These are phyloP conservation scores for Megacollybia marginata DNA, from an alignment of 768 basidiomycete species.

Conservation along the genomic window DNA sequence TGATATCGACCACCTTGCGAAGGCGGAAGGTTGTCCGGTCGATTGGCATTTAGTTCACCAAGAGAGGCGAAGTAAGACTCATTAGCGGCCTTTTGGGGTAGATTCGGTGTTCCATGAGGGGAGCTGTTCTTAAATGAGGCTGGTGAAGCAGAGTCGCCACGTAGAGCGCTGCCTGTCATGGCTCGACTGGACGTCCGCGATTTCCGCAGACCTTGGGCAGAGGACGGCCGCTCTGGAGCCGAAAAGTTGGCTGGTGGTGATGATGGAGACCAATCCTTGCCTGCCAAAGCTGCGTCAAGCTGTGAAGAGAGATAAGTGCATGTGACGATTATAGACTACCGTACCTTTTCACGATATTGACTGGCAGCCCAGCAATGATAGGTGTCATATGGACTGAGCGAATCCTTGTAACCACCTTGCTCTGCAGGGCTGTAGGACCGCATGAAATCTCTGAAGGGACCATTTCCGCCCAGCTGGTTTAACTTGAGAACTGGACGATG, in stretches of 20 bases:
- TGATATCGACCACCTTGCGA: constrained; percentile 91
- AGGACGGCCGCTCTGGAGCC: constrained; percentile 53
- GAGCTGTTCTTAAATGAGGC: constrained; percentile 39
- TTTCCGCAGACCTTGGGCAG: constrained; percentile 82
- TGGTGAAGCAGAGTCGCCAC: constrained; percentile 52
- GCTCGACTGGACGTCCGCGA: constrained; percentile 66
- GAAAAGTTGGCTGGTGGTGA: constrained; percentile 46
- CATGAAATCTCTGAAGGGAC: constrained; percentile 74
- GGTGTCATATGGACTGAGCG: constrained; percentile 58
- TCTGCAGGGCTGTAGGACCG: constrained; percentile 57
- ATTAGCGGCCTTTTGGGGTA: constrained; percentile 71
- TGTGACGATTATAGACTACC: neutral
- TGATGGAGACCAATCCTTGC: constrained; percentile 73
- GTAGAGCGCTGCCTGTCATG: constrained; percentile 34
- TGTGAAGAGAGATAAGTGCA: constrained; percentile 21
- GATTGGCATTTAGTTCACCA: constrained; percentile 72
- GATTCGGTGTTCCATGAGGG: constrained; percentile 36
- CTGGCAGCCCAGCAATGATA: constrained; percentile 93
- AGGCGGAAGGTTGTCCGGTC: constrained; percentile 77
- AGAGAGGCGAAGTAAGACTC: constrained; percentile 82
- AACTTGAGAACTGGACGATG: constrained; percentile 5
- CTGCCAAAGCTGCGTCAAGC: constrained; percentile 74
- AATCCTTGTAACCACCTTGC: constrained; percentile 62
- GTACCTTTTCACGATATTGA: constrained; percentile 92
- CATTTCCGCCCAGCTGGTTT: constrained; percentile 79